These are phyloP conservation scores for Vachellia collinsii DNA, from an alignment of 306 rosid genomes.

Conservation along the genomic window DNA sequence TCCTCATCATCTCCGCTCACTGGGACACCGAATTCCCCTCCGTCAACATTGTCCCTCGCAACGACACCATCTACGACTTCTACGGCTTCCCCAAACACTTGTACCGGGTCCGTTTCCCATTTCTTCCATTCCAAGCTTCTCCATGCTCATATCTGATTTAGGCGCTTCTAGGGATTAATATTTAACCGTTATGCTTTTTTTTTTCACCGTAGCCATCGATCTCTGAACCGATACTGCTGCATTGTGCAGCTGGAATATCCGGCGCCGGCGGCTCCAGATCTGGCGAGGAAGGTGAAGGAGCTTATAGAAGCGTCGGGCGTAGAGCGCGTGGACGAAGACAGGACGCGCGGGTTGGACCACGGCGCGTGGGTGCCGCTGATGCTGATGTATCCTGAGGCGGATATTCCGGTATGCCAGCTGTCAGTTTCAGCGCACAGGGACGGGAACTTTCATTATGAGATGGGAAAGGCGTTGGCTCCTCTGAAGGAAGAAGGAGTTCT, in stretches of 20 bases:
- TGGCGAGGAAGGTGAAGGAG: conserved; percentile 52
- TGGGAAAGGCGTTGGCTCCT: conserved; percentile 44
- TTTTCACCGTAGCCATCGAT: neutral
- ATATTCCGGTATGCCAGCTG: conserved; percentile 66
- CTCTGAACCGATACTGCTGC: neutral
- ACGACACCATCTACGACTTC: conserved; percentile 71
- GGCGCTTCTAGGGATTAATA: neutral
- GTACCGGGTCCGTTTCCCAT: conserved; percentile 53
- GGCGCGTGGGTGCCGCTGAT: conserved; percentile 66
- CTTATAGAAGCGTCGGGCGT: conserved; percentile 33
- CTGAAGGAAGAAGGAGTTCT: conserved; percentile 38
- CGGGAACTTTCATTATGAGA: conserved; percentile 55
- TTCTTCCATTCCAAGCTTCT: neutral
- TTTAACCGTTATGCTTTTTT: neutral
- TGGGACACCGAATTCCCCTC: conserved; percentile 53
- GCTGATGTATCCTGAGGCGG: conserved; percentile 69
- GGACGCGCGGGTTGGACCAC: conserved; percentile 58
- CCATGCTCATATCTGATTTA: neutral
- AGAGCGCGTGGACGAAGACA: conserved; percentile 46
- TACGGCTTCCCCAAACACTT: conserved; percentile 60
- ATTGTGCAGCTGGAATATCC: conserved; percentile 48
- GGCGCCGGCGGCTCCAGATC: conserved; percentile 53
- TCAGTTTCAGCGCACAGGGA: conserved; percentile 31
- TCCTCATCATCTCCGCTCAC: conserved; percentile 40
- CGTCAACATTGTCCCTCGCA: conserved; percentile 46